Base-by-base conservation (phyloP, 495 filamentous ascomycete species). In the Xylona heveae region DNA sequence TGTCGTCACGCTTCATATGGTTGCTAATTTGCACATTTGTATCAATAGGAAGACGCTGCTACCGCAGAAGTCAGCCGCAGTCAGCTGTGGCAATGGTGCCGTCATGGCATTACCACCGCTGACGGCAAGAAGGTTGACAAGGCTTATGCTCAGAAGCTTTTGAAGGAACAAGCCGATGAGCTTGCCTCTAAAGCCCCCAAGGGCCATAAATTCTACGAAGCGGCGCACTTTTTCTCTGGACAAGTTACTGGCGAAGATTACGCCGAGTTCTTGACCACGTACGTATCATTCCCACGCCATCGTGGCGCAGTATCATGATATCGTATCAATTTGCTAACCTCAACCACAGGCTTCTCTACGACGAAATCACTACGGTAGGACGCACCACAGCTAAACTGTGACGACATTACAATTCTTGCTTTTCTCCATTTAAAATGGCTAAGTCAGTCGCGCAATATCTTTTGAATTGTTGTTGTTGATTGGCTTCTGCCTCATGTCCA, bases 201-300 rank as follows among this genome's bases (percentile, higher is more conserved):
- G 63, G 85, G 83, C 20, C 84, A 94, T 61, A 92, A 90, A 61
- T 95, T 68, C 57, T 67, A 71, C 30, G 69, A 92, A 23, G 88
- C 88, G 2, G 79, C 81, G 1, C 73, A 83, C 48, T 95, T 95
- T 57, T 95, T 95, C 44, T 68, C 77, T 9, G 61, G 66, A 24
- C 88, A 97, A 68, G 75, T 95, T 14, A 95, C 84, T 4, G 88
- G 88, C 17, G 90, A 97, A 59, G 80, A 92, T 40, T 93, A 92
- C 55, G 82, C 83, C 4, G 90, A 97, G 51, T 97, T 97, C 59
- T 55, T 97, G 64, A 97, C 88, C 4, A 65, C 68, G 65, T 73
- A 47, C 59, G 68, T 64, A 13, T 21, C 24, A 13, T 38, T 12
- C 6, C n/a, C 27, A 20, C 14, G 17, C 16, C 10, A 15, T 21